Base-by-base conservation (phyloP, 352 stramenopile species). In the Pythium dissimile region DNA sequence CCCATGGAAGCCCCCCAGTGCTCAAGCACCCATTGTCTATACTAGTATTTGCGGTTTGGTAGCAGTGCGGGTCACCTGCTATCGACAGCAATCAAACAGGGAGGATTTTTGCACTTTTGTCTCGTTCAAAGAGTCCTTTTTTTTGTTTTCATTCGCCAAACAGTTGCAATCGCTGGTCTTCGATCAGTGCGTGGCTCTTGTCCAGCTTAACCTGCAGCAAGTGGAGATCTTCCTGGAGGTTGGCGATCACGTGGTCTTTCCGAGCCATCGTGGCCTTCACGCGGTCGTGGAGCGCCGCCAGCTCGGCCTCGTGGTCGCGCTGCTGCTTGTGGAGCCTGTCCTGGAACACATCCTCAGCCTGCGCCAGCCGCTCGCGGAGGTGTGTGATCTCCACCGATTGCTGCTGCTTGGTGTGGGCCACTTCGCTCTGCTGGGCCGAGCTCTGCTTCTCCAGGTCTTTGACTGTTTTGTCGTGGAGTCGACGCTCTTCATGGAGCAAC, bases 191-290 rank as follows among this genome's bases (percentile, higher is more conserved):
- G 30, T 86, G 69, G 46, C 79, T 89, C 55, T 89, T 91, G 18
- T 89, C 72, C 1, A 93, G 67, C 54, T 90, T 83, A 3, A 79
- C 80, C n/a, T 87, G 73, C n/a, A 82, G 45, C 45, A 91, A 37
- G 62, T 88, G 77, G 39, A 86, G 49, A 32, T 91, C 79, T 27
- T 88, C 83, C 24, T 89, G 79, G 13, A 90, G 62, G 8, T 75
- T 79, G 9, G 62, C 63, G 34, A 91, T 88, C 35, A 68, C 59
- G 39, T 87, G 68, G 49, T 93, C 81, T 61, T 91, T 93, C 5
- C 77, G 68, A 32, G 67, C 77, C 15, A 93, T 57, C 2, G 80
- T 91, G 7, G 75, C 58, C 18, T 82, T 81, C 11, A 93, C 77
- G 34, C 83, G 80, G 23, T 89, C 74, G 48, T 93, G 80, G 23